Base-by-base conservation (phyloP, 2,329 filamentous ascomycete genomes). In the Xylariales sp. region DNA sequence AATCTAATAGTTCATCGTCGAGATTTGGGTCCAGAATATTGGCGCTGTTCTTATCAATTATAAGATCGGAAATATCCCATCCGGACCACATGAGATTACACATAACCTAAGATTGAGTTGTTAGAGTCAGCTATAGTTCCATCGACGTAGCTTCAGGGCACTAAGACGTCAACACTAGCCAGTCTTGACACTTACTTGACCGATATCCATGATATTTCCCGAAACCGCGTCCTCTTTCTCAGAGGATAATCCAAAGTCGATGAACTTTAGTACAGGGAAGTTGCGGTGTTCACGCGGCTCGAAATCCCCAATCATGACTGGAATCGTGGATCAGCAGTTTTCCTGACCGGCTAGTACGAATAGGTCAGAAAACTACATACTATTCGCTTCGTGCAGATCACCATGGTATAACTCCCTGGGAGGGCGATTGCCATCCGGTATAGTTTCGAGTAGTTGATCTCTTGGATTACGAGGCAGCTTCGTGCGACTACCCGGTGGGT, bases 241-340 rank as follows among this genome's bases (percentile, higher is more conserved):
- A 39, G 4, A 5, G 10, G 56, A 12, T 6, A 48, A 14, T 5
- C 56, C 45, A 30, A 59, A 59, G 10, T 49, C 56, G 5, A 59
- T 59, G 2, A 59, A 1, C 32, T 59, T 59, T 3, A 59, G n/a
- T n/a, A 50, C 32, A 28, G 56, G 56, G 30, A 59, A 59, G 45
- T 1, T 3, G n/a, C 32, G 4, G 45, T 59, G 56, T 36, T 59
- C 56, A 5, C 3, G 2, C 28, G 7, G 2, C 3, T 41, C 56
- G 6, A 49, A 41, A n/a, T 41, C 12, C n/a, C 45, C 32, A 39
- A 59, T 16, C 56, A 59, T 59, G 30, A 59, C 56, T 59, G 12
- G 28, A 7, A 28, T 49, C 28, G 6, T 4, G 12, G 23, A 39
- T 59, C 18, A 34, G 30, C 32, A 30, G 16, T 6, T 28, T 50